Evolutionary conservation across 1,139 yeast genomes (phyloP).

Genomic region (Yamadazyma sp.): DNA sequence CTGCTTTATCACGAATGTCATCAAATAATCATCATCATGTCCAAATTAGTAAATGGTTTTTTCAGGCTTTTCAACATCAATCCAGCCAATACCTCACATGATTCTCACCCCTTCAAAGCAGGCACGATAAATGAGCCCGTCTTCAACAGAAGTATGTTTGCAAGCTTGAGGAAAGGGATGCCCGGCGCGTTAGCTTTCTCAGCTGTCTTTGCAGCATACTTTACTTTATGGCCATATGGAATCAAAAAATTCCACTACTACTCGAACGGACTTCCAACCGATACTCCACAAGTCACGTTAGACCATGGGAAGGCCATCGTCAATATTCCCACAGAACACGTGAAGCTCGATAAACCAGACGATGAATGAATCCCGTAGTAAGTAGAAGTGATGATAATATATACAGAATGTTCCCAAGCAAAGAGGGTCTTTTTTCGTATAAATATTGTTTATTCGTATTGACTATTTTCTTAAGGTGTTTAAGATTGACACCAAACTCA

Average conservation of each 20-base stretch:
- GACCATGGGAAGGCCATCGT: constrained; percentile 16
- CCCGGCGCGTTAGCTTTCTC: constrained; percentile 18
- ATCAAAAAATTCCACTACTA: constrained; percentile 13
- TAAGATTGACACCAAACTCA: constrained; percentile 74
- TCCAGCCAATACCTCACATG: constrained; percentile 1
- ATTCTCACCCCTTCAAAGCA: constrained; percentile 3
- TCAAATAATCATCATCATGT: background rate
- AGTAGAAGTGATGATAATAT: background rate
- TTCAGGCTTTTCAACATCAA: constrained; percentile 2
- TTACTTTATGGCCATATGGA: constrained; percentile 20
- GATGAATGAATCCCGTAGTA: constrained; percentile 16
- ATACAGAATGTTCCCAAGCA: no score
- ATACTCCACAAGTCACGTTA: constrained; percentile 16
- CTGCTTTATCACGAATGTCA: background rate
- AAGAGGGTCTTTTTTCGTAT: no score
- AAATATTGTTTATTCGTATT: background rate
- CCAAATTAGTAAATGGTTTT: background rate
- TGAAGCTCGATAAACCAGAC: constrained; percentile 16
- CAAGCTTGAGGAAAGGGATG: constrained; percentile 13
- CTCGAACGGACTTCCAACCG: constrained; percentile 17
- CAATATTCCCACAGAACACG: constrained; percentile 20
- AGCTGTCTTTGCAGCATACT: constrained; percentile 11
- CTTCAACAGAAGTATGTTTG: constrained; percentile 5
- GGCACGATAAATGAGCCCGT: constrained; percentile 3
- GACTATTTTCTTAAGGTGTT: constrained; percentile 38